Evolutionary conservation across 345 rosid species (phyloP).

Genomic region (Streptanthus diversifolius): DNA sequence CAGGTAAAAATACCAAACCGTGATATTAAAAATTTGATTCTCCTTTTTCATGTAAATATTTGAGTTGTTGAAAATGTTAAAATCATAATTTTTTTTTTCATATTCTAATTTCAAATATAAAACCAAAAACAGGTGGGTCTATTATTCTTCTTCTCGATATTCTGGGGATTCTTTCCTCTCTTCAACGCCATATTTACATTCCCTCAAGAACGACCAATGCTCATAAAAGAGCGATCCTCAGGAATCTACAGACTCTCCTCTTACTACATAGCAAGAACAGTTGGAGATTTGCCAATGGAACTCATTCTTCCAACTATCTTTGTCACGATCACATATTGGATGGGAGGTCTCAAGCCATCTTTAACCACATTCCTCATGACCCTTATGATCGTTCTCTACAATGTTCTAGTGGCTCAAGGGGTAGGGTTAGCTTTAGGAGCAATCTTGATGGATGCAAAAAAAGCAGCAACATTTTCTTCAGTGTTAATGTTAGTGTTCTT

Average conservation of each 20-base stretch:
- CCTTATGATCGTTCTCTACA: conserved; percentile 60
- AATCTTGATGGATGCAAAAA: conserved; percentile 73
- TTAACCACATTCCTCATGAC: conserved; percentile 56
- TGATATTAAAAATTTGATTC: not conserved
- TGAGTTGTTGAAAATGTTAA: not conserved
- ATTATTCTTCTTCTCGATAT: conserved; percentile 83
- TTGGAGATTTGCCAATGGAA: conserved; percentile 94
- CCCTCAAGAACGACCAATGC: conserved; percentile 86
- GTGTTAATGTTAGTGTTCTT: conserved; percentile 82
- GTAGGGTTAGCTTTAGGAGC: conserved; percentile 89
- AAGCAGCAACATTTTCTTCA: conserved; percentile 75
- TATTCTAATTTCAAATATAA: not conserved
- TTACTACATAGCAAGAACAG: conserved; percentile 67
- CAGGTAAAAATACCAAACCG: conserved; percentile 49
- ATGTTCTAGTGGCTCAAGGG: conserved; percentile 82
- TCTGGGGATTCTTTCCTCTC: conserved; percentile 91
- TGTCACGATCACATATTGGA: conserved; percentile 77
- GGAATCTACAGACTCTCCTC: conserved; percentile 93
- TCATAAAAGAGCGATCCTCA: conserved; percentile 80
- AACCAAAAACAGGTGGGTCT: conserved; percentile 63
- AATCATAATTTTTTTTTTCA: not conserved
- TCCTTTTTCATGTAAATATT: not conserved
- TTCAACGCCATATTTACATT: conserved; percentile 77
- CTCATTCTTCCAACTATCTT: conserved; percentile 83
- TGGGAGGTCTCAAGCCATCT: conserved; percentile 92